Evolutionary conservation across 192 early-diverging fungal species (phyloP).

Genomic region (Coemansia sp.): DNA sequence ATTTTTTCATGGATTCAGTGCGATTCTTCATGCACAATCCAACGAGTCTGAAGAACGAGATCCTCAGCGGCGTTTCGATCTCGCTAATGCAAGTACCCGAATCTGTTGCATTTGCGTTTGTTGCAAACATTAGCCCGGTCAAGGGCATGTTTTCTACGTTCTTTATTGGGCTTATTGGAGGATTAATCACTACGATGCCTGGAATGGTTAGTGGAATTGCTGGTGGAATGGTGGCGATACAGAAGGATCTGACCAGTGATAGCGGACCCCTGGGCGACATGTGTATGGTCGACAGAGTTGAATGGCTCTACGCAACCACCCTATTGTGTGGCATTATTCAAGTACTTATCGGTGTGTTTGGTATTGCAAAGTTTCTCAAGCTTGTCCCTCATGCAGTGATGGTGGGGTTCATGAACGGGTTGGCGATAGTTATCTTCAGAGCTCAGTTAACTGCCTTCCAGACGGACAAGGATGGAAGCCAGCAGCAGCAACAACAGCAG

Average conservation of each 20-base stretch:
- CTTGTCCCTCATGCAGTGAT: neutral
- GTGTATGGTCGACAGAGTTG: neutral
- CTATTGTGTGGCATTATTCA: neutral
- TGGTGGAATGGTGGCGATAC: neutral
- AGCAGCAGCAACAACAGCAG: neutral
- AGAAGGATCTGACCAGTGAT: neutral
- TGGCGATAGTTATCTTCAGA: slow-evolving; percentile 1
- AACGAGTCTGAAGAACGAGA: slow-evolving; percentile 5
- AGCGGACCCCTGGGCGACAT: neutral
- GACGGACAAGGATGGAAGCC: neutral
- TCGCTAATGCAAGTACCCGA: neutral
- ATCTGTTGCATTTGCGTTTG: neutral
- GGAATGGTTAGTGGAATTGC: neutral
- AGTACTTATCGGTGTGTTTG: neutral
- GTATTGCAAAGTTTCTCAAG: slow-evolving; percentile 1
- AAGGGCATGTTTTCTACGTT: slow-evolving; percentile 4
- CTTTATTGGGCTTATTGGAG: neutral
- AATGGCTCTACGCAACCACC: slow-evolving; percentile 1
- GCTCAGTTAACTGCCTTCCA: slow-evolving; percentile 1
- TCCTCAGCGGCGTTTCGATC: slow-evolving; percentile 2
- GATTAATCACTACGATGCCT: neutral
- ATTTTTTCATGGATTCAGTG: slow-evolving; percentile 1
- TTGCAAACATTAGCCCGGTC: slow-evolving; percentile 1
- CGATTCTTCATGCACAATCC: neutral
- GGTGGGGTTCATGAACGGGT: neutral